phyloP scores from a whole-genome alignment of 495 filamentous ascomycete genomes.

The Aspergillus biplanus region DNA sequence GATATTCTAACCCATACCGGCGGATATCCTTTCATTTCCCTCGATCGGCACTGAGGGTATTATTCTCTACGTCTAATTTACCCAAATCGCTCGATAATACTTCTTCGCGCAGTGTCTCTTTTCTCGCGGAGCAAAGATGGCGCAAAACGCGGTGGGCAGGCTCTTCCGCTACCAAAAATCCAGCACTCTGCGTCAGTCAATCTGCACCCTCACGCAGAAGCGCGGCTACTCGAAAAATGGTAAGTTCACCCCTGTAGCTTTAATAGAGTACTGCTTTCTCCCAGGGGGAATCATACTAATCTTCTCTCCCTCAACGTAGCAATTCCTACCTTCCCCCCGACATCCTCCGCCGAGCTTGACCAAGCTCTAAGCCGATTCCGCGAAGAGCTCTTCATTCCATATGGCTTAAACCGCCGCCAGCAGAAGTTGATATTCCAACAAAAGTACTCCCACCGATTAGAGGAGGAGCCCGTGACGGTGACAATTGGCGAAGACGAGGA shows the following conservation, averaged over 20 bases:
- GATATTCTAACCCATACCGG: not conserved
- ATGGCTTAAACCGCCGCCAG: conserved; percentile 59
- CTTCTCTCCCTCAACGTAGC: conserved; percentile 22
- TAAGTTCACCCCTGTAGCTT: conserved; percentile 21
- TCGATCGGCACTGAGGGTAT: not conserved
- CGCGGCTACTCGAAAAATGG: conserved; percentile 43
- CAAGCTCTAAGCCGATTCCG: conserved; percentile 58
- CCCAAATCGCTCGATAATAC: too few relatives aligned
- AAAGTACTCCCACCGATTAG: conserved; percentile 54
- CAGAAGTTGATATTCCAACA: conserved; percentile 56
- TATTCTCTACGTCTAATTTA: not conserved
- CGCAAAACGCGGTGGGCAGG: conserved; percentile 44
- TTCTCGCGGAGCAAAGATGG: conserved; percentile 33
- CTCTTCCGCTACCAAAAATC: conserved; percentile 41
- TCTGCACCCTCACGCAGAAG: conserved; percentile 35
- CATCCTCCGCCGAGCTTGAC: conserved; percentile 56
- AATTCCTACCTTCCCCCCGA: conserved; percentile 54
- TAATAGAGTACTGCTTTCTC: not conserved
- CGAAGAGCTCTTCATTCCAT: conserved; percentile 65
- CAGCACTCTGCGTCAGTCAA: conserved; percentile 37
- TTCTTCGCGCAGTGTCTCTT: not conserved
- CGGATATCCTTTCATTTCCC: too few relatives aligned
- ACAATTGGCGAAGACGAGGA: conserved; percentile 60
- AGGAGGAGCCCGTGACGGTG: conserved; percentile 62
- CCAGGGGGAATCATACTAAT: not conserved